Conservation (phyloP, 495 filamentous ascomycete genomes). For the Cercophora samala region DNA sequence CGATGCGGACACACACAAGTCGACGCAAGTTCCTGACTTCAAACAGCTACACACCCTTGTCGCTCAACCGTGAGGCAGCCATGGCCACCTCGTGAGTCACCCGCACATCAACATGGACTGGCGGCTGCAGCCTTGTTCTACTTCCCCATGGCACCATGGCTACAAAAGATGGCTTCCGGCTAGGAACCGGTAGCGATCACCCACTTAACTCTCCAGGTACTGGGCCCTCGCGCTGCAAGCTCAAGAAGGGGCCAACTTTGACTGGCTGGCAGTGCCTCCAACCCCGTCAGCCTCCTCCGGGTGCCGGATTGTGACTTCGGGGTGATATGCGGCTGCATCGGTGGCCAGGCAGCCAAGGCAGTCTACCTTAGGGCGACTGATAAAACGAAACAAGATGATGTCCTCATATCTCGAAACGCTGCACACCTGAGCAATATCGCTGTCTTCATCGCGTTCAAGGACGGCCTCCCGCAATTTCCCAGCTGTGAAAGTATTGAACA, state of each 20-base stretch:
- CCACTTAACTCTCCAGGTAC: background rate
- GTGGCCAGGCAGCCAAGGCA: constrained; percentile 16
- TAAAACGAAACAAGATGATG: background rate
- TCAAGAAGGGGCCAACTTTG: background rate
- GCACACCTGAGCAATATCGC: background rate
- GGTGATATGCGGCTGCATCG: background rate
- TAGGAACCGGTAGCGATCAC: background rate
- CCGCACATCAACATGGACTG: constrained; percentile 9
- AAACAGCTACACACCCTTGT: background rate
- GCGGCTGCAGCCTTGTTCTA: constrained; percentile 14
- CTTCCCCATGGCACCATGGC: background rate
- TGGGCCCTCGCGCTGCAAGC: constrained; percentile 10
- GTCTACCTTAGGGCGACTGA: background rate
- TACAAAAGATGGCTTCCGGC: constrained; percentile 3
- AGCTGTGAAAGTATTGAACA: background rate
- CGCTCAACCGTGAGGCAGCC: constrained; percentile 14
- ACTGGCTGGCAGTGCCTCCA: background rate
- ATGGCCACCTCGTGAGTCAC: constrained; percentile 5
- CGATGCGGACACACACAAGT: background rate
- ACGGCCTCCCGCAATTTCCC: constrained; percentile 3
- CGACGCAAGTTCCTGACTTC: background rate
- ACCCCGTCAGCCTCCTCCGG: background rate
- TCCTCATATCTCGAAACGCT: background rate
- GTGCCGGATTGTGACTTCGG: background rate
- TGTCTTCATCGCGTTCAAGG: background rate